Evolutionary conservation across 164 flowering plant species (phyloP).

Genomic region (Kalanchoe fedtschenkoi): DNA sequence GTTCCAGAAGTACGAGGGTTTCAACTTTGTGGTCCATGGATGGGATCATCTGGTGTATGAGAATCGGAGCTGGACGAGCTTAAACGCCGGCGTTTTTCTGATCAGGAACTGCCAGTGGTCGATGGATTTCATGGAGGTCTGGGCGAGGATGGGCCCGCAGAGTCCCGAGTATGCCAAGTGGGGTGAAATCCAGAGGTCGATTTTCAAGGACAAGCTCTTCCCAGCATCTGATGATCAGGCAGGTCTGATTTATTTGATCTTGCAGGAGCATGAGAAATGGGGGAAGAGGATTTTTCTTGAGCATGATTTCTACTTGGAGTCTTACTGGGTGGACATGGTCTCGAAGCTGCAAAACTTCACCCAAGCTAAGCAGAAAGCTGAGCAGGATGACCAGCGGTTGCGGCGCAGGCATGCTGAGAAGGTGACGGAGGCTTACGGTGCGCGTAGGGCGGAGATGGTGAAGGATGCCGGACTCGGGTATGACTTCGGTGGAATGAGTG

Average conservation of each 20-base stretch:
- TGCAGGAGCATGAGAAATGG: constrained; percentile 43
- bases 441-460: constrained; percentile 36
- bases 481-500: constrained; percentile 36
- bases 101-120: constrained; percentile 95
- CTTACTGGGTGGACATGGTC: constrained; percentile 68
- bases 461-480: constrained; percentile 25
- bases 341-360: constrained; percentile 32
- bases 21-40: constrained; percentile 72
- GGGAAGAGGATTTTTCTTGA: constrained; percentile 61
- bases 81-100: constrained; percentile 90
- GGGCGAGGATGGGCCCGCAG: constrained; percentile 88
- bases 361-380: constrained; percentile 33
- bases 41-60: constrained; percentile 55
- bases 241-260: constrained; percentile 54
- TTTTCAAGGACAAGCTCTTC: constrained; percentile 50
- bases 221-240: constrained; percentile 85
- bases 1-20: constrained; percentile 38
- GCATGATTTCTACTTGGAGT: constrained; percentile 37
- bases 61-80: constrained; percentile 57
- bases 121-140: constrained; percentile 70
- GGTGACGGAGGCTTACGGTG: constrained; percentile 41
- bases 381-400: constrained; percentile 24
- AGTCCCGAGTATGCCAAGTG: constrained; percentile 45
- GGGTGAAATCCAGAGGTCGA: constrained; percentile 38
- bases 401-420: constrained; percentile 74